Conservation (phyloP, 306 rosid genomes). For the Heteromeles arbutifolia region DNA sequence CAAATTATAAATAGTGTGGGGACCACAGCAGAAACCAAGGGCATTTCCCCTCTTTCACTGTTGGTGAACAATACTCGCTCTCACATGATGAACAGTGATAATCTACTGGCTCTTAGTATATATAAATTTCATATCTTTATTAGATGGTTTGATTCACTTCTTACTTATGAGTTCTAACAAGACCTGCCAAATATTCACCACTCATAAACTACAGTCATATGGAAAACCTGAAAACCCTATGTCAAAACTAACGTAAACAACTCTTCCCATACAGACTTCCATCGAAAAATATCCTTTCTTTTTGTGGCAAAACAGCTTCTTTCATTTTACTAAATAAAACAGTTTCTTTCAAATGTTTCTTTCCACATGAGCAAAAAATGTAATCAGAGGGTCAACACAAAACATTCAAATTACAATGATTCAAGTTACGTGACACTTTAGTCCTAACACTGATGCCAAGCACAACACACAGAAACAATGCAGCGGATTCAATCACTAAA, state of each 20-base stretch:
- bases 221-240: background rate
- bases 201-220: background rate
- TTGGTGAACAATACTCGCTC: too few relatives aligned
- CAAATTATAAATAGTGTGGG: too few relatives aligned
- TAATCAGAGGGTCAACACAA: background rate
- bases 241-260: background rate
- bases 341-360: conserved; percentile 3
- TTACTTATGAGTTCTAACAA: background rate
- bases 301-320: background rate
- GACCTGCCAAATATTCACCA: conserved; percentile 10
- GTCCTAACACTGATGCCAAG: background rate
- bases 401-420: background rate
- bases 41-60: too few relatives aligned
- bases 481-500: background rate
- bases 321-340: background rate
- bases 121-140: too few relatives aligned
- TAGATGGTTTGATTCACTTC: too few relatives aligned
- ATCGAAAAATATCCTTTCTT: background rate
- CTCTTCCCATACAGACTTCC: background rate
- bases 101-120: too few relatives aligned
- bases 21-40: too few relatives aligned
- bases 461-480: background rate
- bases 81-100: too few relatives aligned
- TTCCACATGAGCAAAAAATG: conserved; percentile 6
- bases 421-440: background rate